These are phyloP conservation scores for Candida jianshihensis DNA, from an alignment of 805 yeast species.

Conservation along the genomic window DNA sequence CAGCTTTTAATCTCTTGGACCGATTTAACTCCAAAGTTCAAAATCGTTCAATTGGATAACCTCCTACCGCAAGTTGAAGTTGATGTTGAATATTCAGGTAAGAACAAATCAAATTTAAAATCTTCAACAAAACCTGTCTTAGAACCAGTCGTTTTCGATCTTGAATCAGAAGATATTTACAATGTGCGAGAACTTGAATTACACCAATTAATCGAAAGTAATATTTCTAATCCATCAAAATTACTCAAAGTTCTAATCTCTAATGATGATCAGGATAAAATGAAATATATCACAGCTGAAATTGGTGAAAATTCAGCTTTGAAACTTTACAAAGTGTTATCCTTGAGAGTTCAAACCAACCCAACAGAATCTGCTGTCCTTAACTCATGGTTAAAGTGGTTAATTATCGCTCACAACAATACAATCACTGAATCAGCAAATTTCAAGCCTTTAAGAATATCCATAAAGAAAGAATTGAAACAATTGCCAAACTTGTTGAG, in stretches of 20 bases:
- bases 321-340: slow-evolving; percentile 38
- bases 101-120: not conserved
- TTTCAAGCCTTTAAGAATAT: slow-evolving; percentile 49
- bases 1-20: slow-evolving; percentile 29
- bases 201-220: slow-evolving; percentile 8
- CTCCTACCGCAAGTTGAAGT: too few relatives aligned
- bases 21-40: slow-evolving; percentile 33
- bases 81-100: slow-evolving; percentile 16
- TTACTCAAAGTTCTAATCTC: slow-evolving; percentile 17
- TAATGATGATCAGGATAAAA: slow-evolving; percentile 30
- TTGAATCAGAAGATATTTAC: slow-evolving; percentile 20
- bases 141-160: slow-evolving; percentile 24
- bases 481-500: slow-evolving; percentile 64
- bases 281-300: slow-evolving; percentile 33
- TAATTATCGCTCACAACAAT: slow-evolving; percentile 59
- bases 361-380: slow-evolving; percentile 35
- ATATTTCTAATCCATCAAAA: slow-evolving; percentile 21
- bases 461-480: slow-evolving; percentile 48
- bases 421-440: slow-evolving; percentile 22
- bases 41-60: too few relatives aligned
- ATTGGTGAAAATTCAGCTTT: slow-evolving; percentile 36
- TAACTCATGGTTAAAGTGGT: slow-evolving; percentile 73
- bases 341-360: slow-evolving; percentile 37
- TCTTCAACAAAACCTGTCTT: slow-evolving; percentile 8
- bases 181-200: slow-evolving; percentile 20